Evolutionary conservation across 345 rosid species (phyloP).

Genomic region (Noccaea bulbosa): DNA sequence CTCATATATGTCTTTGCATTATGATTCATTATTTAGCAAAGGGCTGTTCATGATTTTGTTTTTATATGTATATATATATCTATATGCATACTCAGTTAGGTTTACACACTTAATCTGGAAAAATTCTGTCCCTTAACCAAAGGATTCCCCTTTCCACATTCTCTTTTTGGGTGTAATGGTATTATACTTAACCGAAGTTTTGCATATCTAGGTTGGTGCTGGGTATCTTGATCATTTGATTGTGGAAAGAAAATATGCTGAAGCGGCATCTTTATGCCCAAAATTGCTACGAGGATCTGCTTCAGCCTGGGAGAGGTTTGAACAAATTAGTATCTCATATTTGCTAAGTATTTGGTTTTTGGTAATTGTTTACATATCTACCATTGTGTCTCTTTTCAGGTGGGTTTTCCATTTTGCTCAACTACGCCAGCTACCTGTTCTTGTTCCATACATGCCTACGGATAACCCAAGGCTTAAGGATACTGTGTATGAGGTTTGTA

Average conservation of each 20-base stretch:
- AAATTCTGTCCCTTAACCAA: not conserved
- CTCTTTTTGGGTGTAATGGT: constrained; percentile 11
- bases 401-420: constrained; percentile 99
- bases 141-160: constrained; percentile 14
- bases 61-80: not conserved
- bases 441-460: constrained; percentile 95
- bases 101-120: not conserved
- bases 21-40: constrained; percentile 11
- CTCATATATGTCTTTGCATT: constrained; percentile 12
- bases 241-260: constrained; percentile 93
- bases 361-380: constrained; percentile 35
- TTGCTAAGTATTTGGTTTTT: constrained; percentile 26
- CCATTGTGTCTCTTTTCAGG: constrained; percentile 51
- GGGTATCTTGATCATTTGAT: constrained; percentile 98
- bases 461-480: constrained; percentile 92
- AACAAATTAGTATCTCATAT: constrained; percentile 25
- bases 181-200: constrained; percentile 22
- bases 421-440: constrained; percentile 93
- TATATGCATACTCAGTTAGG: not conserved
- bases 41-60: not conserved
- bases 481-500: constrained; percentile 93
- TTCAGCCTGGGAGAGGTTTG: constrained; percentile 98
- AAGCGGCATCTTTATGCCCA: constrained; percentile 98
- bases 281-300: constrained; percentile 92
- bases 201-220: constrained; percentile 81